phyloP scores from a whole-genome alignment of 2,329 filamentous ascomycete genomes.

The Xylaria sp. region DNA sequence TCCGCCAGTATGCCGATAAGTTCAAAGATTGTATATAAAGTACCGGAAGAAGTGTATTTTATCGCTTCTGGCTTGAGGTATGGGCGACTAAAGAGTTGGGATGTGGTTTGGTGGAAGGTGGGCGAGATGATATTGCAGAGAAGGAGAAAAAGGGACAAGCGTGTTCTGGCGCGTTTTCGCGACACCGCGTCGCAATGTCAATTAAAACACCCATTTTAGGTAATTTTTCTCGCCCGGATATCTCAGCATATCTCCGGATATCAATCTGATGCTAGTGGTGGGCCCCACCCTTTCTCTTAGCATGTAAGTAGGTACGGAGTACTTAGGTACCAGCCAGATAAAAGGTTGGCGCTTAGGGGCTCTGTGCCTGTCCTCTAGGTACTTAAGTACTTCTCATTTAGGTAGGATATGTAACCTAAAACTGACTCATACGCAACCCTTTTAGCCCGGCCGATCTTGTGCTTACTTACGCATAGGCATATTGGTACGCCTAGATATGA shows the following conservation, averaged over 20 bases:
- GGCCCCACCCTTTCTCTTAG: not conserved
- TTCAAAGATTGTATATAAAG: not conserved
- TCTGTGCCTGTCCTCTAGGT: no score
- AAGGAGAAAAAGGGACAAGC: conserved; percentile 28
- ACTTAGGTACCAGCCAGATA: no score
- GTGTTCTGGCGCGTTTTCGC: conserved; percentile 36
- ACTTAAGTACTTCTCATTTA: no score
- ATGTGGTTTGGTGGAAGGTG: conserved; percentile 7
- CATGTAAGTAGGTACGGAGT: no score
- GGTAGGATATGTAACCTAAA: no score
- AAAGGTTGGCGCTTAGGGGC: no score
- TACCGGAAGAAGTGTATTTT: not conserved
- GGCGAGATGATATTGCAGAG: conserved; percentile 14
- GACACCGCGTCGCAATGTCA: conserved; percentile 35
- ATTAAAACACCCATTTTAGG: conserved; percentile 37
- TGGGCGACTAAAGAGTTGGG: not conserved
- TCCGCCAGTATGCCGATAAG: not conserved
- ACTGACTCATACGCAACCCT: conserved; percentile 28
- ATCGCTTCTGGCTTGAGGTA: conserved; percentile 10
- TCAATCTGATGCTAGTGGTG: not conserved
- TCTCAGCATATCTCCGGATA: conserved; percentile 33
- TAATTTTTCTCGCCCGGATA: conserved; percentile 24
- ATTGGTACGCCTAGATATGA: not conserved
- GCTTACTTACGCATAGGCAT: no score
- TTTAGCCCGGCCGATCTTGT: not conserved